phyloP scores from a whole-genome alignment of 2,329 filamentous ascomycete species.

The Arachnomyces sp. region DNA sequence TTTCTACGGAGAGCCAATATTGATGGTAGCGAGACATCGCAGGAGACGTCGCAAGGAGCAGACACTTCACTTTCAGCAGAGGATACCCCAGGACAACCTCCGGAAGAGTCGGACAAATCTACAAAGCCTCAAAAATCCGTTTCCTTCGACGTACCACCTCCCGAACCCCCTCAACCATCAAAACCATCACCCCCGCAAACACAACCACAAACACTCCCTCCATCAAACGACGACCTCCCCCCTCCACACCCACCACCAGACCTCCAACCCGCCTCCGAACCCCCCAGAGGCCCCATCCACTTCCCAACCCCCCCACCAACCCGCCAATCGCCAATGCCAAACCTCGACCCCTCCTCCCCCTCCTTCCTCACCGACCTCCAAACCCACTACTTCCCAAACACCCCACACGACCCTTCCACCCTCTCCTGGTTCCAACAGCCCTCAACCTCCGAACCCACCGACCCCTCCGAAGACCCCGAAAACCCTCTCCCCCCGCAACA shows the following conservation, averaged over 20 bases:
- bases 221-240: constrained; percentile 25
- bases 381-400: constrained; percentile 84
- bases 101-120: neutral
- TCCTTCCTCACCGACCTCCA: constrained; percentile 79
- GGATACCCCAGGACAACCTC: neutral
- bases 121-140: constrained; percentile 20
- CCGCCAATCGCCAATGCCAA: constrained; percentile 46
- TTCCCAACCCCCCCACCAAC: constrained; percentile 37
- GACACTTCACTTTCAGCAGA: neutral
- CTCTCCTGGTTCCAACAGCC: constrained; percentile 79
- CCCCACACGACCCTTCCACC: constrained; percentile 74
- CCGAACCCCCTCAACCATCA: constrained; percentile 6
- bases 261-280: constrained; percentile 32
- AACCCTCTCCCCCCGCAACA: constrained; percentile 54
- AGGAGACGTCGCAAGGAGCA: constrained; percentile 6
- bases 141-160: constrained; percentile 17
- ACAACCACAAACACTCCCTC: constrained; percentile 5
- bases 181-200: constrained; percentile 2
- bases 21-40: constrained; percentile 50
- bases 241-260: constrained; percentile 29
- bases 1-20: constrained; percentile 70
- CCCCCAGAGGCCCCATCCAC: constrained; percentile 29
- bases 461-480: constrained; percentile 53
- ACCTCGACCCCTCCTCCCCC: constrained; percentile 74
- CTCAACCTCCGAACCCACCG: constrained; percentile 52